phyloP scores from a whole-genome alignment of 176 grass and related monocot genomes.

The Oryza nivara region DNA sequence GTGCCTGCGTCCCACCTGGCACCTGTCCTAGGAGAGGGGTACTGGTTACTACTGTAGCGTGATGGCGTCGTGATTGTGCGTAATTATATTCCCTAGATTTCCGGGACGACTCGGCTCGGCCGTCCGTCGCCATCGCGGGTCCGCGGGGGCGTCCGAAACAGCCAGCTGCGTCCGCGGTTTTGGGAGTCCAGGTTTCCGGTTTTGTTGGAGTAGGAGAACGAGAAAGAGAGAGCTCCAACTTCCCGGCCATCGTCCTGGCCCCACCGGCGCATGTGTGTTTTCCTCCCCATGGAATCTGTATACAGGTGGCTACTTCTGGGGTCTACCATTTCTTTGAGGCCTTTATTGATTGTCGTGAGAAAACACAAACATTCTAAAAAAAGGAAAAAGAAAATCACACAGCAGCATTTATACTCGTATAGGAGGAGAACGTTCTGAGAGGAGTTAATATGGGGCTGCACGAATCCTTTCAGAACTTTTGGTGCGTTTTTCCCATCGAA shows the following conservation, averaged over 20 bases:
- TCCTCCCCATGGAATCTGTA: background rate
- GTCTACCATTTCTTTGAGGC: background rate
- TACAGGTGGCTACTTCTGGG: background rate
- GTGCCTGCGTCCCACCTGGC: too few relatives aligned
- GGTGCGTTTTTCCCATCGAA: too few relatives aligned
- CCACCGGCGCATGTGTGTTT: background rate
- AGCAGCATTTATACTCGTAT: too few relatives aligned
- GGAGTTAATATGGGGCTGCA: too few relatives aligned
- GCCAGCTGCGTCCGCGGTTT: constrained; percentile 3
- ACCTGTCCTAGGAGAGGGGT: too few relatives aligned
- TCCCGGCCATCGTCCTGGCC: background rate
- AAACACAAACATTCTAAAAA: too few relatives aligned
- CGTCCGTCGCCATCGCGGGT: background rate
- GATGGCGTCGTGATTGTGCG: background rate
- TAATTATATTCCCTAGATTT: constrained; percentile 10
- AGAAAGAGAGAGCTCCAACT: background rate
- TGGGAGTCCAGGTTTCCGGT: background rate
- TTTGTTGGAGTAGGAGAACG: background rate
- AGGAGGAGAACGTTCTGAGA: too few relatives aligned
- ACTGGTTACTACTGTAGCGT: too few relatives aligned
- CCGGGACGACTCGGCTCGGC: background rate
- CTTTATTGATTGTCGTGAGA: background rate
- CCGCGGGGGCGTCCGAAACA: background rate
- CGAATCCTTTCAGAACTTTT: too few relatives aligned
- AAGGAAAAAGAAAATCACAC: too few relatives aligned